These are phyloP conservation scores for Cryptosporidium parvum DNA, from an alignment of 169 alveolate genomes.

Conservation along the genomic window DNA sequence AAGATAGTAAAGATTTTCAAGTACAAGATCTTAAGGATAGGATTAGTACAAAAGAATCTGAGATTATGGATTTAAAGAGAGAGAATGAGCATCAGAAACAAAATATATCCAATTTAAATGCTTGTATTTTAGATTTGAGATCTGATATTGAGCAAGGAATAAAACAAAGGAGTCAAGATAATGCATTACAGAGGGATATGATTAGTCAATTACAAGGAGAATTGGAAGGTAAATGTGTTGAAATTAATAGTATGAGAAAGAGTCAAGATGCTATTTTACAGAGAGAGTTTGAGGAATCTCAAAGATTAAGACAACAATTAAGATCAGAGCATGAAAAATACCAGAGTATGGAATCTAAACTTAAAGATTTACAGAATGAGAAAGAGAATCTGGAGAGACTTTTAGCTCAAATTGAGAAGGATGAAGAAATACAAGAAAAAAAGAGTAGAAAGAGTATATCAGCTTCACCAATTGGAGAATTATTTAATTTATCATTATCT, in stretches of 20 bases:
- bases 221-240: conserved; percentile 58
- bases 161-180: conserved; percentile 70
- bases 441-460: neutral
- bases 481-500: neutral
- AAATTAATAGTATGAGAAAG: conserved; percentile 61
- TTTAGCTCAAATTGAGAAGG: neutral
- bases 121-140: conserved; percentile 23
- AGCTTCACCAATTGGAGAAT: neutral
- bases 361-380: conserved; percentile 6
- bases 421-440: neutral
- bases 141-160: conserved; percentile 45
- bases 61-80: conserved; percentile 25
- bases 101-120: conserved; percentile 23
- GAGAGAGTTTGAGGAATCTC: conserved; percentile 74
- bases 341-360: conserved; percentile 2
- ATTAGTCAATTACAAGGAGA: conserved; percentile 59
- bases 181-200: conserved; percentile 64
- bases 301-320: conserved; percentile 46
- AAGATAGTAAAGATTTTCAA: conserved; percentile 29
- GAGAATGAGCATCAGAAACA: conserved; percentile 53
- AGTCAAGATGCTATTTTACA: conserved; percentile 61
- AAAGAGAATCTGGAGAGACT: conserved; percentile 12
- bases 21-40: conserved; percentile 26
- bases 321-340: conserved; percentile 25
- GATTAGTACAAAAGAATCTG: conserved; percentile 23